Base-by-base conservation (phyloP, 192 early-diverging fungal species). In the Backusella liffmaniae region DNA sequence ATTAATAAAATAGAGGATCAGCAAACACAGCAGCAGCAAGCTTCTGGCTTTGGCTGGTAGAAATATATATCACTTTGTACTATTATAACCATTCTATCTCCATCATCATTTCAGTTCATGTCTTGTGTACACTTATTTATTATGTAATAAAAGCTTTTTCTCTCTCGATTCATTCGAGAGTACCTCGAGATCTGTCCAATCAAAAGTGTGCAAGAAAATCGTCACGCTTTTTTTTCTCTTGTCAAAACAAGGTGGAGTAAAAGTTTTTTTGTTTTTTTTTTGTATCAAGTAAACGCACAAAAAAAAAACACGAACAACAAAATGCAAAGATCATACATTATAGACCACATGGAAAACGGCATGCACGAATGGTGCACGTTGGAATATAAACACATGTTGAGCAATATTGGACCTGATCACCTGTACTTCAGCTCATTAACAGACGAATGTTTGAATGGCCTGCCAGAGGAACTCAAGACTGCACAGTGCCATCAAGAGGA, bases 381-480 rank as follows among this genome's bases (percentile, higher is more conserved):
- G 39, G 94, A 95, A 82, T 95, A 95, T 78, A 82, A 85, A 49
- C 90, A 95, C 83, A 93, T 95, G 86, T 70, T 91, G 32, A 76
- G 75, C 1, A 85, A 86, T 37, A 87, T 93, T 70, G 88, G 88
- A n/a, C 77, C 83, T 42, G 79, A 83, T 41, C 83, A 90, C 69
- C 80, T 94, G 23, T 88, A 89, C 72, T 89, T 95, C 37, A 84
- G 88, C 23, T 83, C 85, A 10, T 76, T 95, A 41, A 82, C 86
- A 5, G 82, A 83, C 41, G 80, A 81, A 29, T 86, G 87, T n/a
- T 23, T 86, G 16, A 79, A 79, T 3, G 65, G 76, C 23, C 62
- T 84, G 79, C 79, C 82, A 12, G 80, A 84, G 59, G 72, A 79
- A 29, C 70, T 89, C 9, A 67, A 82, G 32, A 73, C 78, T 10